Conservation (phyloP, 768 basidiomycete genomes). For the Cubamyces sp. region DNA sequence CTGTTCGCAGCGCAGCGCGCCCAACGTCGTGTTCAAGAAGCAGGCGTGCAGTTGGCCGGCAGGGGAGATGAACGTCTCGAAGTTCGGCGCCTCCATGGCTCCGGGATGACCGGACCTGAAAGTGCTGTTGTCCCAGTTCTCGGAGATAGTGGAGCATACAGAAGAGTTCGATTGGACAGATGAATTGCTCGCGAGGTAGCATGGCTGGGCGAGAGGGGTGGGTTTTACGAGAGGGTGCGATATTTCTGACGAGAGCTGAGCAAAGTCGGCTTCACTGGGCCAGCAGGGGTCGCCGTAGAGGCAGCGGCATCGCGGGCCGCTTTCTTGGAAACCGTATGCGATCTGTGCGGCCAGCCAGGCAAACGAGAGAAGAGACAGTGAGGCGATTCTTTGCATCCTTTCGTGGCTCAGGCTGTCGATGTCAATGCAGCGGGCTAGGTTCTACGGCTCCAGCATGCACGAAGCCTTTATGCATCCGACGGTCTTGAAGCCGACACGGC, state of each 20-base stretch:
- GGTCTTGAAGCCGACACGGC: too few species aligned
- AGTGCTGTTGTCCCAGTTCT: slow-evolving; percentile 36
- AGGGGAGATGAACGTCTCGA: slow-evolving; percentile 37
- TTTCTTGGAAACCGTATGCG: not conserved
- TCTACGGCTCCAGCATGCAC: too few species aligned
- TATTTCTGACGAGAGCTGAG: slow-evolving; percentile 37
- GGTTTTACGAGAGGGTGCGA: slow-evolving; percentile 47
- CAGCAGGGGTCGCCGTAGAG: not conserved
- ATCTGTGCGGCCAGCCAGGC: too few species aligned
- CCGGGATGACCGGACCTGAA: slow-evolving; percentile 49
- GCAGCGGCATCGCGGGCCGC: not conserved
- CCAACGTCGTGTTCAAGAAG: slow-evolving; percentile 49
- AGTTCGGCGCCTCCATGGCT: slow-evolving; percentile 41
- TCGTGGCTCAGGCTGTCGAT: too few species aligned
- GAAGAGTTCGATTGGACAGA: slow-evolving; percentile 28
- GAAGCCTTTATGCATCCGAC: too few species aligned
- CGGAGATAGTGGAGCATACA: slow-evolving; percentile 41
- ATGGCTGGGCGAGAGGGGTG: slow-evolving; percentile 42
- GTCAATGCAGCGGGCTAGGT: too few species aligned
- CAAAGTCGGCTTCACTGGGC: not conserved
- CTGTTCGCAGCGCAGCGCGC: slow-evolving; percentile 43
- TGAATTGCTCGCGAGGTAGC: slow-evolving; percentile 34
- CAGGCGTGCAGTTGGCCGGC: slow-evolving; percentile 55
- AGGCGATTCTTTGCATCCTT: too few species aligned
- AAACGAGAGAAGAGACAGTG: too few species aligned